These are phyloP conservation scores for Cystoisospora suis DNA, from an alignment of 169 alveolate species.

Conservation along the genomic window DNA sequence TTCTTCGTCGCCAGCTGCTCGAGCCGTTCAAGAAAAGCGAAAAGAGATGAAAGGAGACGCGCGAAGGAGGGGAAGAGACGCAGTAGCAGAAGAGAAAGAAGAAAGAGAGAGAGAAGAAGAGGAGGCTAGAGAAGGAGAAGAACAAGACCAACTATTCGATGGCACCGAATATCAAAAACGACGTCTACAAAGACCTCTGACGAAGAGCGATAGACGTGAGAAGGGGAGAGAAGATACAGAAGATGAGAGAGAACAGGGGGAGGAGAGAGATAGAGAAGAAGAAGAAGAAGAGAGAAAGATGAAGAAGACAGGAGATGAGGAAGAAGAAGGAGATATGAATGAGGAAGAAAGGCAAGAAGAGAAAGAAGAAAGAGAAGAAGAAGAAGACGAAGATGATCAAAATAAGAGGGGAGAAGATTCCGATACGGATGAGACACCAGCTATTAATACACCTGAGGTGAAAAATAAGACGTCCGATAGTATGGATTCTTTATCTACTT, in stretches of 20 bases:
- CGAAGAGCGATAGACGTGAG: background rate
- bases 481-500: no score
- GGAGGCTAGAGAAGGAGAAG: background rate
- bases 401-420: no score
- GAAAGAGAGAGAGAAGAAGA: background rate
- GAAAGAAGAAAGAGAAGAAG: background rate
- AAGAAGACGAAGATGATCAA: no score
- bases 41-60: no score
- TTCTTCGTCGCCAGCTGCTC: background rate
- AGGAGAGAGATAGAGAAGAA: background rate
- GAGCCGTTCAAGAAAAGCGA: no score
- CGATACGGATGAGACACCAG: no score
- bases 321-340: background rate
- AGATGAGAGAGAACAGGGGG: background rate
- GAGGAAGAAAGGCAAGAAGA: background rate
- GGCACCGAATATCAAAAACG: no score
- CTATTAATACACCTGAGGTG: no score
- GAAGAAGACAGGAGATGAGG: background rate
- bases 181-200: background rate
- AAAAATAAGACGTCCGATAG: no score
- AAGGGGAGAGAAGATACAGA: background rate
- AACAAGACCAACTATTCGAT: background rate
- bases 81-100: background rate
- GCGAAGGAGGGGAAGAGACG: background rate
- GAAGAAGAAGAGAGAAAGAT: background rate